Base-by-base conservation (phyloP, 306 rosid genomes). In the Vigna trinervia region DNA sequence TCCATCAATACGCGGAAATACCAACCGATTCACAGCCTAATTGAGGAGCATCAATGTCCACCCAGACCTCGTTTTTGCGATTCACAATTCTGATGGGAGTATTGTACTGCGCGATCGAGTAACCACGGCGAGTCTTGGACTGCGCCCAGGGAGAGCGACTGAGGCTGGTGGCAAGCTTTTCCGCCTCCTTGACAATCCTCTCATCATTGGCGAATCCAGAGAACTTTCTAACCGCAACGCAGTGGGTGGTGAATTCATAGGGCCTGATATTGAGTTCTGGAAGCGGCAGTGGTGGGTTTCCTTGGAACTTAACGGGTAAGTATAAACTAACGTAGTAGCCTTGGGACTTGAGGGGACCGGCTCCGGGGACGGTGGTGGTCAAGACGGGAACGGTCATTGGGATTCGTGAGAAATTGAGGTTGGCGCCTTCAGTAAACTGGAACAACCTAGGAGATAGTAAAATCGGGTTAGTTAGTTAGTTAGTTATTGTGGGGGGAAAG, bases 341-440 rank as follows among this genome's bases (percentile, higher is more conserved):
- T 19, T 92, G 89, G 5, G 96, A 89, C 72, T 80, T 87, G 48
- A 89, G 85, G 2, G 96, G 93, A 12, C 94, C 96, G 0, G 92
- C 88, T 26, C 81, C 89, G 0, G 89, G 92, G 39, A 89, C 91
- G 67, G 83, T 83, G 84, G 85, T 87, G n/a, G 96, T 90, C 70
- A 94, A 62, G 12, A 90, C 80, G 0, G 95, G 97, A 57, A 83
- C 48, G 5, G 97, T 92, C 92, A 92, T 84, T 22, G 92, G 83
- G 19, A 94, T 84, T 56, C 93, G 79, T 11, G 98, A 90, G 87
- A 73, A 94, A 72, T 92, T 94, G 58, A 92, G 87, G 80, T 94
- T 92, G 61, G 97, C 97, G 8, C 97, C 97, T 88, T 89, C 82
- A 20, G 75, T 89, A 78, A 81, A 94, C 86, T 94, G 95, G 88